phyloP scores from a whole-genome alignment of 495 filamentous ascomycete genomes.

The Penicillium canariense region DNA sequence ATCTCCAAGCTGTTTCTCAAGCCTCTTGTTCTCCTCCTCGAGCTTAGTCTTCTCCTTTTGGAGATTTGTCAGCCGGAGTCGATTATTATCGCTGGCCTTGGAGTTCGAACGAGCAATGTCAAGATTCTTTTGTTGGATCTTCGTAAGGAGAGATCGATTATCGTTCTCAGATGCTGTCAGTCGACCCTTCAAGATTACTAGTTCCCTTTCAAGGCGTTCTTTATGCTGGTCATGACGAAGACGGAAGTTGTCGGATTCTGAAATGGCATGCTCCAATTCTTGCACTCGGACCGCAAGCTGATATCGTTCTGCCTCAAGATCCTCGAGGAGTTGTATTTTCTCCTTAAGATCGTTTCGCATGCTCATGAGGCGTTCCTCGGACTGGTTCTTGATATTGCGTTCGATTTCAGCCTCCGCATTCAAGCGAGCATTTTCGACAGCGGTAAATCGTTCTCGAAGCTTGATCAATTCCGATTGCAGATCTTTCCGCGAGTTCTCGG shows the following conservation, averaged over 20 bases:
- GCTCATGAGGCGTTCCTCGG: constrained; percentile 76
- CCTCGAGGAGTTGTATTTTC: constrained; percentile 64
- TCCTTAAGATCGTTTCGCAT: constrained; percentile 76
- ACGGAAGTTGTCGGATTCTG: constrained; percentile 84
- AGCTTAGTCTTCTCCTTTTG: constrained; percentile 82
- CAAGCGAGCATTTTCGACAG: constrained; percentile 79
- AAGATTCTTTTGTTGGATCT: constrained; percentile 95
- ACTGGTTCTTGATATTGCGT: constrained; percentile 70
- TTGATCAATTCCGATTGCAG: constrained; percentile 80
- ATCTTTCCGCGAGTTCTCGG: constrained; percentile 85
- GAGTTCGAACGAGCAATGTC: constrained; percentile 92
- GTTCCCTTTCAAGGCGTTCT: constrained; percentile 84
- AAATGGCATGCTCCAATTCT: constrained; percentile 75
- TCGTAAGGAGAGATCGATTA: constrained; percentile 91
- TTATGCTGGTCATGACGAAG: constrained; percentile 88
- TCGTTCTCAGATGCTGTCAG: constrained; percentile 94
- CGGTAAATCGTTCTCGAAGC: constrained; percentile 76
- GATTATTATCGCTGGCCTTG: constrained; percentile 78
- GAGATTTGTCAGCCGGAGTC: constrained; percentile 69
- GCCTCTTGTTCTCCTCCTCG: constrained; percentile 78
- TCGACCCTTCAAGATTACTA: constrained; percentile 89
- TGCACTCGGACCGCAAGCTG: constrained; percentile 74
- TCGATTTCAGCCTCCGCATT: constrained; percentile 80
- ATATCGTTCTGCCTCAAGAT: constrained; percentile 71
- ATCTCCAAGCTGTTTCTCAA: constrained; percentile 84